Evolutionary conservation across 78 protist species (phyloP).

Genomic region (Parvularia atlantis): DNA sequence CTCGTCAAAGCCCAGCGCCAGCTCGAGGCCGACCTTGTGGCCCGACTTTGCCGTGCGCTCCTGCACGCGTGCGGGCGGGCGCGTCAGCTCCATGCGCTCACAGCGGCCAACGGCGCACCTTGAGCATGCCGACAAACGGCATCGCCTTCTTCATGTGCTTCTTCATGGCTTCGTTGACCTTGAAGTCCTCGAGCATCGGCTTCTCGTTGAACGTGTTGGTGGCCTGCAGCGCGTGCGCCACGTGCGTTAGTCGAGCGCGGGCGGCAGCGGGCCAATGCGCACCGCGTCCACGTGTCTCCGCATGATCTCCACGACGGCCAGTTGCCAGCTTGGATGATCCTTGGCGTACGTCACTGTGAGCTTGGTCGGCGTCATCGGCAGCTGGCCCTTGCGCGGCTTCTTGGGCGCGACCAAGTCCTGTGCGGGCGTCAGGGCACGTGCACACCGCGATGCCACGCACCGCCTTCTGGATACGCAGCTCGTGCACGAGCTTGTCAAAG

Average conservation of each 20-base stretch:
- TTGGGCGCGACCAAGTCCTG: not conserved
- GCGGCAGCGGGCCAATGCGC: not conserved
- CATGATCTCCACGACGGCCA: not conserved
- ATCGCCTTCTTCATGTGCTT: constrained; percentile 15
- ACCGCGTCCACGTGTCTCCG: not conserved
- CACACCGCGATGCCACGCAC: not conserved
- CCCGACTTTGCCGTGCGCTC: no score
- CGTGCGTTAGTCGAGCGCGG: not conserved
- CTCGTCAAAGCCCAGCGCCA: no score
- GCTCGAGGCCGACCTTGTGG: no score
- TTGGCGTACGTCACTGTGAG: not conserved
- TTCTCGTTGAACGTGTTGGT: not conserved
- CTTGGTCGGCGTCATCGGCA: not conserved
- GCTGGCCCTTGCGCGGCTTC: not conserved
- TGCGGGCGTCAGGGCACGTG: no score
- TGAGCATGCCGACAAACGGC: no score
- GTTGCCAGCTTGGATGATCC: not conserved
- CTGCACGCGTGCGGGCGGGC: no score
- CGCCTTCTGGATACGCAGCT: not conserved
- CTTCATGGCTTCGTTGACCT: not conserved
- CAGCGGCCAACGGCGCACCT: no score
- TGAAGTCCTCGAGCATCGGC: not conserved
- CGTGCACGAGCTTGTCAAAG: not conserved
- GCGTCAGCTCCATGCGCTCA: no score
- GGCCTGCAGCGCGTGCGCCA: not conserved